Evolutionary conservation across 371 early-diverging fungal species (phyloP).

Genomic region (Hamiltosporidium tvaerminnensis): DNA sequence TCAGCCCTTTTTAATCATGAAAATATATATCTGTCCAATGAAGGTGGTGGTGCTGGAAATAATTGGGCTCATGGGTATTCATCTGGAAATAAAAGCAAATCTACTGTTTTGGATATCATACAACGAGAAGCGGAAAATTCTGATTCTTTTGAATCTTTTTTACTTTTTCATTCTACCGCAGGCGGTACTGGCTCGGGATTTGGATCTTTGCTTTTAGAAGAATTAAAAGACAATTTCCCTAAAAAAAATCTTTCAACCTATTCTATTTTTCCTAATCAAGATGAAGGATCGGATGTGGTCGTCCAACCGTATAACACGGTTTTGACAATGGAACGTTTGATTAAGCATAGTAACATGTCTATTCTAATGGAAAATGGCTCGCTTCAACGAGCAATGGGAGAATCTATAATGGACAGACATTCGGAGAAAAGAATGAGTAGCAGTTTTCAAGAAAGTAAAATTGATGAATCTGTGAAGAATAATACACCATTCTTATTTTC

Average conservation of each 20-base stretch:
- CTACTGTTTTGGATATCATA: conserved; percentile 72
- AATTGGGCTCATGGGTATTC: conserved; percentile 76
- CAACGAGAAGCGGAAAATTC: conserved; percentile 79
- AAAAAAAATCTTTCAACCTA: conserved; percentile 90
- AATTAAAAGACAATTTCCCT: conserved; percentile 71
- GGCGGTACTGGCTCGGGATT: conserved; percentile 89
- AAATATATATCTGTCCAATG: conserved; percentile 66
- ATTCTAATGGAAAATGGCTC: conserved; percentile 48
- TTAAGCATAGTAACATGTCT: conserved; percentile 77
- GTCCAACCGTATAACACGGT: conserved; percentile 98
- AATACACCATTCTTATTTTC: conserved; percentile 60
- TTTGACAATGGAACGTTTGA: conserved; percentile 72
- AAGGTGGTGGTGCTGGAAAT: conserved; percentile 85
- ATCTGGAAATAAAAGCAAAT: conserved; percentile 61
- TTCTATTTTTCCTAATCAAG: conserved; percentile 94
- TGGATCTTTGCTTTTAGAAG: conserved; percentile 70
- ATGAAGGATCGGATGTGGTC: conserved; percentile 85
- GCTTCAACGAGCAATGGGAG: neutral
- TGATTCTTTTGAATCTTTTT: conserved; percentile 71
- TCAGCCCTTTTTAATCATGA: conserved; percentile 67
- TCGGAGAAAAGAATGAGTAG: neutral
- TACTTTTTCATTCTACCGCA: conserved; percentile 73
- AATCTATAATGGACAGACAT: conserved; percentile 2
- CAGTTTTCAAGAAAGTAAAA: conserved; percentile 65
- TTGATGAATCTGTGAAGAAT: conserved; percentile 75